A percentile compares a stretch with the other conserved stretches of the same genome.
phyloP scores from a whole-genome alignment of 768 basidiomycete genomes.

The Psilocybe subaeruginosa region DNA sequence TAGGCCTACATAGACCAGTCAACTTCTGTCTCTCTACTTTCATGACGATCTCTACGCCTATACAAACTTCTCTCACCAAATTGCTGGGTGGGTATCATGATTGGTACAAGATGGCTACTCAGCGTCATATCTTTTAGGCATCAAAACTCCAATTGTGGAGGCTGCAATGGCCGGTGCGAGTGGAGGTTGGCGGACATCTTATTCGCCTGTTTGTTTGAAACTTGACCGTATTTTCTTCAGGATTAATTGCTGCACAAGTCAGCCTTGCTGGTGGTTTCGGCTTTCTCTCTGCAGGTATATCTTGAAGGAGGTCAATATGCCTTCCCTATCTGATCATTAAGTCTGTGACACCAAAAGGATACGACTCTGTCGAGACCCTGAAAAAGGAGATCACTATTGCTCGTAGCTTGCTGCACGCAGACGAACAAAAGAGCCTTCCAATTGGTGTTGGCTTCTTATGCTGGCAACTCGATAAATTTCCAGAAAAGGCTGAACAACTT shows the following conservation, averaged over 20 bases:
- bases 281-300: constrained; percentile 66
- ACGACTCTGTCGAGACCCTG: constrained; percentile 46
- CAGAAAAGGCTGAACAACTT: constrained; percentile 39
- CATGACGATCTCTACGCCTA: constrained; percentile 3
- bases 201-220: constrained; percentile 15
- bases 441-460: constrained; percentile 78
- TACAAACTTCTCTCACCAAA: constrained; percentile 47
- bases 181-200: constrained; percentile 43
- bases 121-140: constrained; percentile 35
- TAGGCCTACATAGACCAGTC: neutral
- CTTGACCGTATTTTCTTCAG: constrained; percentile 23
- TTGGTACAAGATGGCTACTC: neutral
- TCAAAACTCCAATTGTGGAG: constrained; percentile 60
- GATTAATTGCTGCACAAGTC: constrained; percentile 60
- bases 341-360: constrained; percentile 36
- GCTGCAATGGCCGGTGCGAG: constrained; percentile 76
- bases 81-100: constrained; percentile 47
- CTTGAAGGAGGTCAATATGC: neutral
- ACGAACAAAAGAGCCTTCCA: constrained; percentile 42
- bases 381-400: constrained; percentile 55
- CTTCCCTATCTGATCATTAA: neutral
- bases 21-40: neutral
- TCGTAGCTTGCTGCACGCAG: constrained; percentile 42
- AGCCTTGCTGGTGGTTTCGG: constrained; percentile 75
- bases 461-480: constrained; percentile 66